Percentiles rank a stretch among this genome's conserved stretches.
Evolutionary conservation across 179 eudicot genomes (phyloP).

Genomic region (Sideroxylon spinosum): DNA sequence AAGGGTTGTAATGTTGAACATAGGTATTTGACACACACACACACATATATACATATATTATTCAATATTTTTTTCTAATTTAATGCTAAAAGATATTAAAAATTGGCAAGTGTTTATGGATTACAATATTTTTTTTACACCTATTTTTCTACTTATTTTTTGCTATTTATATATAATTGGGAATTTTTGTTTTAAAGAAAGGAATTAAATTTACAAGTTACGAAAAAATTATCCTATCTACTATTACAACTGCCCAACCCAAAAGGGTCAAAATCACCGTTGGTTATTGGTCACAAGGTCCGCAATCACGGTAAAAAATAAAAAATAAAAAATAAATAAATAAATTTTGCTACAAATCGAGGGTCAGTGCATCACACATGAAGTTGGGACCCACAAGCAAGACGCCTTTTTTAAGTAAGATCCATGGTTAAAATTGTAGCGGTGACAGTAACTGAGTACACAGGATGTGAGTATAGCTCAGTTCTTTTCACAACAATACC

Average conservation of each 20-base stretch:
- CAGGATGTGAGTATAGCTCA: slow-evolving; percentile 8
- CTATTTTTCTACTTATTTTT: too few species aligned
- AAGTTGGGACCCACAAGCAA: neutral
- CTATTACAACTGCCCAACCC: neutral
- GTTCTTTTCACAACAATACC: slow-evolving; percentile 12
- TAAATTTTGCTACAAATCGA: neutral
- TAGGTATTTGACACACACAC: too few species aligned
- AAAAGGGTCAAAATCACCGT: neutral
- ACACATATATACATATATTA: too few species aligned
- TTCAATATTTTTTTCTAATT: too few species aligned
- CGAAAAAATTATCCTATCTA: neutral
- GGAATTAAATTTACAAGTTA: too few species aligned
- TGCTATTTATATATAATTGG: too few species aligned
- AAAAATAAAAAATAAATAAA: too few species aligned
- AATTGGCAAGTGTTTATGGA: too few species aligned
- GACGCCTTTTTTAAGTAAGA: neutral
- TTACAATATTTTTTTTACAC: too few species aligned
- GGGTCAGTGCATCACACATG: slow-evolving; percentile 27
- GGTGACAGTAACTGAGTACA: slow-evolving; percentile 19
- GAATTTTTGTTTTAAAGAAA: too few species aligned
- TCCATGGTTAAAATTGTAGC: slow-evolving; percentile 16
- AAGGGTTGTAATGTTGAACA: too few species aligned
- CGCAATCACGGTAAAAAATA: neutral
- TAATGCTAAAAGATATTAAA: too few species aligned
- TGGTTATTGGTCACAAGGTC: neutral